Evolutionary conservation across 116 monocot genomes (phyloP), one percentile per base, ranked within the genome.

Genomic region (Iris pallida): DNA sequence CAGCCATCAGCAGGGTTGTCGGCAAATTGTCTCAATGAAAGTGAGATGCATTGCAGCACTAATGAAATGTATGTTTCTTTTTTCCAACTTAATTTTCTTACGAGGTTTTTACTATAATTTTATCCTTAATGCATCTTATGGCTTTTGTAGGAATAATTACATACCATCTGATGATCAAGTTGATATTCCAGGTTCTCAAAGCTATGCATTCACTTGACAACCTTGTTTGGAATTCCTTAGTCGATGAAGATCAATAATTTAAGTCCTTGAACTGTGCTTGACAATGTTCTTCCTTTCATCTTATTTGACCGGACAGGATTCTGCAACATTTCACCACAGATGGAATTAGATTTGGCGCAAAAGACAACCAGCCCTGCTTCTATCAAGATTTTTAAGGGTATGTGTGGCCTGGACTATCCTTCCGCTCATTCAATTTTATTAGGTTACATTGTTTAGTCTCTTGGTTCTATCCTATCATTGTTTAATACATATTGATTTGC

Each of bases 341-440:
- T 74, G 59, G 76, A 83, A 70, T 55, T 69, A 63, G 73, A 77
- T 75, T 52, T 20, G 2, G 51, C 20, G 12, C 65, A 52, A 48
- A 47, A 51, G 48, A 49, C 20, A 20, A 46, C 49, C 20, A 19
- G 53, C 59, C 73, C 73, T 68, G 71, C 77, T 30, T 53, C 68
- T 56, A 63, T 72, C 55, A 94, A 58, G 65, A 71, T 79, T 66
- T 69, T 81, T 20, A 94, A 82, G 71, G 85, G 94, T 94, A 59
- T 41, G 49, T 51, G 11, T 30, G 30, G 3, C 49, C 13, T 51
- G 49, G 7, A 51, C 49, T 51, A 9, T 51, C 7, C 13, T 51
- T 51, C 13, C 7, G 49, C 7, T 7, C 7, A 51, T 13, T 9
- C 11, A 9, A 51, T 13, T 51, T 9, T 51, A 51, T 51, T 7